Evolutionary conservation across 2,329 filamentous ascomycete species (phyloP).

Genomic region (Xylariaceae sp.): DNA sequence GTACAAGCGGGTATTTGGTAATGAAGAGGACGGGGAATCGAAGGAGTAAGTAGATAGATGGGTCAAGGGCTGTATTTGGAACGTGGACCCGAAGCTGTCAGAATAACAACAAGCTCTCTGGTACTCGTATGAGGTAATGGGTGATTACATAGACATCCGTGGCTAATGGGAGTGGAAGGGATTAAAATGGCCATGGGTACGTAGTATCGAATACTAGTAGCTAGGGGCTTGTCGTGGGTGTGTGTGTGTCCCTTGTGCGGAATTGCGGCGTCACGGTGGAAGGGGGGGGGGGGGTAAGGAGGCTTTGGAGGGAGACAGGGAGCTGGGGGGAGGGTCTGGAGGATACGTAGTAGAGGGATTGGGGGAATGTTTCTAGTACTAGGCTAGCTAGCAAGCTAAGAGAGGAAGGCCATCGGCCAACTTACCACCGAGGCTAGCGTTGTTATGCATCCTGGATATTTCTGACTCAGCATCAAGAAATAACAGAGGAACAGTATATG

Average conservation of each 20-base stretch:
- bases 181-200: slow-evolving; percentile 36
- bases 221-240: slow-evolving; percentile 11
- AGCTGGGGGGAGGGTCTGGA: slow-evolving; percentile 12
- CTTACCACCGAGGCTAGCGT: slow-evolving; percentile 35
- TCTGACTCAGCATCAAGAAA: slow-evolving; percentile 38
- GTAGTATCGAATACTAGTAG: slow-evolving; percentile 11
- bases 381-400: slow-evolving; percentile 18
- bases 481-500: neutral
- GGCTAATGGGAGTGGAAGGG: slow-evolving; percentile 29
- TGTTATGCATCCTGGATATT: slow-evolving; percentile 32
- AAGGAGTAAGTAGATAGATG: slow-evolving; percentile 24
- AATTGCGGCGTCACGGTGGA: slow-evolving; percentile 26
- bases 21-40: slow-evolving; percentile 28
- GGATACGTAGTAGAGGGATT: slow-evolving; percentile 26
- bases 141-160: slow-evolving; percentile 37
- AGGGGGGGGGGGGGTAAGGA: slow-evolving; percentile 23
- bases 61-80: slow-evolving; percentile 32
- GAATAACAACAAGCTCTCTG: slow-evolving; percentile 33
- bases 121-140: slow-evolving; percentile 34
- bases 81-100: slow-evolving; percentile 33
- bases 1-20: slow-evolving; percentile 31
- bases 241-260: slow-evolving; percentile 19
- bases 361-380: slow-evolving; percentile 23
- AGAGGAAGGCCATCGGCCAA: slow-evolving; percentile 22
- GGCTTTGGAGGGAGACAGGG: neutral